Evolutionary conservation across 768 basidiomycete genomes (phyloP).

Genomic region (Cyclocybe cylindracea): DNA sequence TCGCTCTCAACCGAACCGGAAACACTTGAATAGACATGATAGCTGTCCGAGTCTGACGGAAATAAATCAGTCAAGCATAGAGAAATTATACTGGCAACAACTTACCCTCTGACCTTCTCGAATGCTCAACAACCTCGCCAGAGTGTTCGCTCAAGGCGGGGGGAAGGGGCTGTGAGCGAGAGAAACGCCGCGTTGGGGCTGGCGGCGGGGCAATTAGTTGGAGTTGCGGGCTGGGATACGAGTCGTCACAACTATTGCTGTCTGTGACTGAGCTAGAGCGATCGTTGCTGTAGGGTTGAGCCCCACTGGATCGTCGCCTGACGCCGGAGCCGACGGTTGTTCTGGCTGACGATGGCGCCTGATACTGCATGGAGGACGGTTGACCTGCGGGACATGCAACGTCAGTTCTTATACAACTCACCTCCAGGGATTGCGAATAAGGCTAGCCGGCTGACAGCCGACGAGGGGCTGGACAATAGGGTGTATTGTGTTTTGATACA

Average conservation of each 20-base stretch:
- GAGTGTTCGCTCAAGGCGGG: too few relatives aligned
- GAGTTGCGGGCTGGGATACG: constrained; percentile 14
- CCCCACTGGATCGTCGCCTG: constrained; percentile 18
- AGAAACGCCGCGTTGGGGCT: too few relatives aligned
- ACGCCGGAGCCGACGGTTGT: constrained; percentile 6
- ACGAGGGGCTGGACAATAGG: neutral
- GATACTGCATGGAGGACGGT: constrained; percentile 6
- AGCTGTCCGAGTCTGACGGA: too few relatives aligned
- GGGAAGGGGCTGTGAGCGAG: too few relatives aligned
- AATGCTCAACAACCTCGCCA: too few relatives aligned
- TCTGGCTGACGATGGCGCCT: constrained; percentile 6
- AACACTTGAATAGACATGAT: too few relatives aligned
- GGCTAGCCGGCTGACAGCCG: neutral
- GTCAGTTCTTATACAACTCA: neutral
- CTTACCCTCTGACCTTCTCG: too few relatives aligned
- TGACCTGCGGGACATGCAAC: neutral
- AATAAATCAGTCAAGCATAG: too few relatives aligned
- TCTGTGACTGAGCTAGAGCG: constrained; percentile 1
- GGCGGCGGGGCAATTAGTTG: constrained; percentile 8
- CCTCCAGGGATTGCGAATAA: neutral
- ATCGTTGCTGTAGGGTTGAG: constrained; percentile 5
- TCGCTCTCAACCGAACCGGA: too few relatives aligned
- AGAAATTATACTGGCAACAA: too few relatives aligned
- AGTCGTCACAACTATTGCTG: neutral
- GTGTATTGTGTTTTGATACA: too few relatives aligned